Evolutionary conservation across 208 protist species (phyloP).

Genomic region (Wallacemonas sp.): DNA sequence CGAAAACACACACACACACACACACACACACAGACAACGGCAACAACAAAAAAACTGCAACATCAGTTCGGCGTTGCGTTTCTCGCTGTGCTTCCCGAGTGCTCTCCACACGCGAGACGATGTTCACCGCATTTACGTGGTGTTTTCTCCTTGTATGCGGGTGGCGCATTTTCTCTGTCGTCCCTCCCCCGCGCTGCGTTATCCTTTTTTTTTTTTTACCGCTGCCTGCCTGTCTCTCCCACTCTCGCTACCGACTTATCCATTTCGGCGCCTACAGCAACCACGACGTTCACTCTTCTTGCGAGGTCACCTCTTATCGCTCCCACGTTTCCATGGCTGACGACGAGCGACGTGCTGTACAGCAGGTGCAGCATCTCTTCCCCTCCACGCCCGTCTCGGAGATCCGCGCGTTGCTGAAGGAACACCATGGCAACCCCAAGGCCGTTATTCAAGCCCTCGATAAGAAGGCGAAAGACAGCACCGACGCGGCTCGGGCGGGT

Average conservation of each 20-base stretch:
- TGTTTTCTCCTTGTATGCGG: too few species aligned
- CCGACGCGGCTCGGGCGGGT: neutral
- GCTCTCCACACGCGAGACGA: too few species aligned
- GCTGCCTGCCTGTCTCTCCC: neutral
- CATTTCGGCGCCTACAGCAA: too few species aligned
- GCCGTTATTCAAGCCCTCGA: constrained; percentile 28
- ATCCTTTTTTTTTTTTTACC: neutral
- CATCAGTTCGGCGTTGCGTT: too few species aligned
- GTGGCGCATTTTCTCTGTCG: too few species aligned
- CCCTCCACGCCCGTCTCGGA: constrained; percentile 31
- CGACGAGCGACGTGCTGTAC: constrained; percentile 11
- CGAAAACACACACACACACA: too few species aligned
- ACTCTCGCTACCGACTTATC: constrained; percentile 10
- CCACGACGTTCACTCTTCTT: constrained; percentile 11
- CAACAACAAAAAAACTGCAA: too few species aligned
- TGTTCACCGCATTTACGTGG: too few species aligned
- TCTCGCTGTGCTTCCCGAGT: too few species aligned
- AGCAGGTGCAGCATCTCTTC: constrained; percentile 34
- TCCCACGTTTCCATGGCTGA: neutral
- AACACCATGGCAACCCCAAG: constrained; percentile 34
- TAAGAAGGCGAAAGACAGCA: constrained; percentile 11
- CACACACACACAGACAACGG: too few species aligned
- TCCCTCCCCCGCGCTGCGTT: too few species aligned
- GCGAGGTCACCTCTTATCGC: too few species aligned
- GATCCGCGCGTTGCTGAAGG: constrained; percentile 23